Conservation (phyloP, 345 rosid genomes). For the Euphorbia tirucalli region DNA sequence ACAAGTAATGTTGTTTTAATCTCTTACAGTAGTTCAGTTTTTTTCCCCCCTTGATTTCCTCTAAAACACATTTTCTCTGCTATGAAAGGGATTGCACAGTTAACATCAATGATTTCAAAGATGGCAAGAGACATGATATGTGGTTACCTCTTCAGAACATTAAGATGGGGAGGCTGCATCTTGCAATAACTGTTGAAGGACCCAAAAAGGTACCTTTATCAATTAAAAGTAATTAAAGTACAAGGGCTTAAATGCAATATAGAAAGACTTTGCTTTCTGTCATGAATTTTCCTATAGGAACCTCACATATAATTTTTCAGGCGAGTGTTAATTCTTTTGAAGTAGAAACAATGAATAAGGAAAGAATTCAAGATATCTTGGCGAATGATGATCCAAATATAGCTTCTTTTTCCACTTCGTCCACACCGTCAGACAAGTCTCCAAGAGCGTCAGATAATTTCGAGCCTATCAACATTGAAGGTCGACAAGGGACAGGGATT, state of each 20-base stretch:
- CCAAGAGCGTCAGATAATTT: slow-evolving; percentile 50
- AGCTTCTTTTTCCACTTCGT: slow-evolving; percentile 42
- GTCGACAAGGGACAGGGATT: slow-evolving; percentile 68
- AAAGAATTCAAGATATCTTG: slow-evolving; percentile 36
- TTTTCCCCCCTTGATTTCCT: not conserved
- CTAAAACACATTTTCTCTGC: slow-evolving; percentile 1
- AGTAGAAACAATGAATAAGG: slow-evolving; percentile 38
- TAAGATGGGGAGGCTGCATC: slow-evolving; percentile 79
- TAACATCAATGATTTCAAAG: slow-evolving; percentile 56
- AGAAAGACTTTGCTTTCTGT: not conserved
- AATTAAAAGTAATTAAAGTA: not conserved
- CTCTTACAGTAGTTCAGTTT: not conserved
- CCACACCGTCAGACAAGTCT: slow-evolving; percentile 44
- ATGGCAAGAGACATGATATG: slow-evolving; percentile 77
- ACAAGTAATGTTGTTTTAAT: not conserved
- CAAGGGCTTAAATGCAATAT: not conserved
- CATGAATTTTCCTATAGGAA: slow-evolving; percentile 1
- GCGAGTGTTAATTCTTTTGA: slow-evolving; percentile 27
- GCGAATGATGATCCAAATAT: slow-evolving; percentile 31
- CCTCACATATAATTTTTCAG: slow-evolving; percentile 31
- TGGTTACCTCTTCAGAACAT: slow-evolving; percentile 85
- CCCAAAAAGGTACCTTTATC: slow-evolving; percentile 45
- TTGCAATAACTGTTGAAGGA: slow-evolving; percentile 68
- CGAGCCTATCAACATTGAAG: slow-evolving; percentile 77
- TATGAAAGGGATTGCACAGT: slow-evolving; percentile 57